Conservation (phyloP, 352 stramenopile genomes). For the Globisporangium splendens region DNA sequence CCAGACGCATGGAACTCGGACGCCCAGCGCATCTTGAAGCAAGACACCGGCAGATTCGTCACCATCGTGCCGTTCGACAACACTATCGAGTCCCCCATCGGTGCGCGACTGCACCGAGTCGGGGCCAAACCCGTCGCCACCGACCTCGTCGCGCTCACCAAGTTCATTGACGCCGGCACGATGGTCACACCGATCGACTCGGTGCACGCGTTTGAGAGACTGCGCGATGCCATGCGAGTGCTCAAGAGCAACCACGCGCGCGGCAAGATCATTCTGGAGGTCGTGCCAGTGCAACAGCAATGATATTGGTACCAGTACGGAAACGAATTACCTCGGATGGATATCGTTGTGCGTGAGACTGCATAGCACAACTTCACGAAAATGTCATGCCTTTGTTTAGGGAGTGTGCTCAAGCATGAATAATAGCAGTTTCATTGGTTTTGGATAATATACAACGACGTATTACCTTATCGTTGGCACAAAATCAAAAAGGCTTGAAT, state of each 20-base stretch:
- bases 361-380: too few relatives aligned
- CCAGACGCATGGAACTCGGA: neutral
- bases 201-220: neutral
- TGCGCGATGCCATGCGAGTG: neutral
- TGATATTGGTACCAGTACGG: too few relatives aligned
- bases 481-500: too few relatives aligned
- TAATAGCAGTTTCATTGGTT: too few relatives aligned
- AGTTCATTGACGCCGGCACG: neutral
- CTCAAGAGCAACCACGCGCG: neutral
- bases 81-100: neutral
- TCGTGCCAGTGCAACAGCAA: neutral
- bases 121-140: neutral
- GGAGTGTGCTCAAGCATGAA: too few relatives aligned
- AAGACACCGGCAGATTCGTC: conserved; percentile 1
- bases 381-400: too few relatives aligned
- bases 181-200: neutral
- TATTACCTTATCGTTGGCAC: too few relatives aligned
- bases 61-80: neutral
- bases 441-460: too few relatives aligned
- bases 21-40: neutral
- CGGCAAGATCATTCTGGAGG: conserved; percentile 4
- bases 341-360: too few relatives aligned
- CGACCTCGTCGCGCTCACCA: neutral
- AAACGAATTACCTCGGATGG: too few relatives aligned
- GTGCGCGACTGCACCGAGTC: neutral